phyloP scores from a whole-genome alignment of 768 basidiomycete species.

The Suillus paluster region DNA sequence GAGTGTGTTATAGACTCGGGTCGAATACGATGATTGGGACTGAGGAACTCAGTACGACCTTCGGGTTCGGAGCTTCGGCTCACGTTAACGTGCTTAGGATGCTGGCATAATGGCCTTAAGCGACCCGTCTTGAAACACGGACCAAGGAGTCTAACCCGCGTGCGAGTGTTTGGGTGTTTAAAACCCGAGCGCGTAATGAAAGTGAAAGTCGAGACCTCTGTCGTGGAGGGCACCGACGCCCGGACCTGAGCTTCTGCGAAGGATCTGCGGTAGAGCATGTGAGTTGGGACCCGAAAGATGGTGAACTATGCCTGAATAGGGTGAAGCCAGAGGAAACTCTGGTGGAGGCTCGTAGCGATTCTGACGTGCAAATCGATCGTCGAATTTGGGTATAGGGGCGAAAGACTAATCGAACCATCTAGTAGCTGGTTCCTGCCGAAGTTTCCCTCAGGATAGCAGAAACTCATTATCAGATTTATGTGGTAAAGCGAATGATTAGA shows the following conservation, averaged over 20 bases:
- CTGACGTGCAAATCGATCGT: constrained; percentile 97
- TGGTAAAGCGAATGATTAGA: constrained; percentile 91
- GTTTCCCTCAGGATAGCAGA: constrained; percentile 82
- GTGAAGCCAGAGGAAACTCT: constrained; percentile 96
- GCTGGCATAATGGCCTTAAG: constrained; percentile 80
- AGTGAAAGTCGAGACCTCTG: constrained; percentile 69
- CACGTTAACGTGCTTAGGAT: constrained; percentile 66
- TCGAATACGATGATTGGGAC: constrained; percentile 59
- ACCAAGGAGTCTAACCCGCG: constrained; percentile 87
- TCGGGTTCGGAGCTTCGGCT: constrained; percentile 51
- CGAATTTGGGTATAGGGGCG: constrained; percentile 95
- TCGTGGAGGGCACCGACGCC: constrained; percentile 75
- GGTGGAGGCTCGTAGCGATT: constrained; percentile 95
- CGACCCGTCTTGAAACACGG: constrained; percentile 85
- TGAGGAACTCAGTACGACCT: constrained; percentile 66
- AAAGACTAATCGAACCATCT: constrained; percentile 96
- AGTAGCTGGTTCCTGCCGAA: constrained; percentile 93
- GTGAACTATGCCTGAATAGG: constrained; percentile 91
- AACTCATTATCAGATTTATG: constrained; percentile 64
- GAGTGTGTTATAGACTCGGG: constrained; percentile 68
- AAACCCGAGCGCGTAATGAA: constrained; percentile 74
- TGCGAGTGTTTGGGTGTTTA: constrained; percentile 75
- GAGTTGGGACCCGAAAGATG: constrained; percentile 91
- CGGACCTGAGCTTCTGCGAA: constrained; percentile 74
- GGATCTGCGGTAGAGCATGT: constrained; percentile 81